Percentiles rank a stretch among this genome's conserved stretches.
Evolutionary conservation across 2,329 filamentous ascomycete species (phyloP).

Genomic region (Xylaria hypoxylon): DNA sequence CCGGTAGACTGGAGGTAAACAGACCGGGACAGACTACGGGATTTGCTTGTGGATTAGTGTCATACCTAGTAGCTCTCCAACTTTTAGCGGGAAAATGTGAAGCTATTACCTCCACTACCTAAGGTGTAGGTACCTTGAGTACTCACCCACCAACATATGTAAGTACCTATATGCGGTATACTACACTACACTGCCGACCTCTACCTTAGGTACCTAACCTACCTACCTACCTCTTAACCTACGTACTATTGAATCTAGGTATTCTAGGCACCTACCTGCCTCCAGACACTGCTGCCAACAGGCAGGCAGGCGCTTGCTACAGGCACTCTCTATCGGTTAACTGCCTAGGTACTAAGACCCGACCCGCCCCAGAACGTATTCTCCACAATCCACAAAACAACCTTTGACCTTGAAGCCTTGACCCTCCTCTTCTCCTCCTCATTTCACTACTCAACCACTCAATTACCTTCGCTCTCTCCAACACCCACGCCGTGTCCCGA

Average conservation of each 20-base stretch:
- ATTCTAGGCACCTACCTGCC: neutral
- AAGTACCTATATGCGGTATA: too few relatives aligned
- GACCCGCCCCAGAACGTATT: conserved; percentile 40
- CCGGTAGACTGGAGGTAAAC: neutral
- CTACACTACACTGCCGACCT: too few relatives aligned
- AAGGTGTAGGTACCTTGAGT: neutral
- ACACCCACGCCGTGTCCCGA: conserved; percentile 40
- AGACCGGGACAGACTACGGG: conserved; percentile 10
- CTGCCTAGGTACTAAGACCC: conserved; percentile 1
- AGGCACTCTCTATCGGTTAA: too few relatives aligned
- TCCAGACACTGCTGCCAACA: too few relatives aligned
- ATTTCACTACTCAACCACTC: conserved; percentile 42
- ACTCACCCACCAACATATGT: too few relatives aligned
- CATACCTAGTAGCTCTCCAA: conserved; percentile 18
- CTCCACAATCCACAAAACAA: conserved; percentile 42
- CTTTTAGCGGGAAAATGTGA: conserved; percentile 7
- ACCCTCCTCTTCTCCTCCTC: conserved; percentile 43
- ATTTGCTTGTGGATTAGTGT: conserved; percentile 21
- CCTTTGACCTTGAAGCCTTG: conserved; percentile 38
- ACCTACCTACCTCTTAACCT: too few relatives aligned
- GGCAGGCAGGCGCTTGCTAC: too few relatives aligned
- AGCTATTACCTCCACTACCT: neutral
- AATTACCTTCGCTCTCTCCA: conserved; percentile 36
- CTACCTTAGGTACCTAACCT: too few relatives aligned
- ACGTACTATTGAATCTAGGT: conserved; percentile 13